phyloP scores from a whole-genome alignment of 768 basidiomycete genomes.

The Lentinus brumalis region DNA sequence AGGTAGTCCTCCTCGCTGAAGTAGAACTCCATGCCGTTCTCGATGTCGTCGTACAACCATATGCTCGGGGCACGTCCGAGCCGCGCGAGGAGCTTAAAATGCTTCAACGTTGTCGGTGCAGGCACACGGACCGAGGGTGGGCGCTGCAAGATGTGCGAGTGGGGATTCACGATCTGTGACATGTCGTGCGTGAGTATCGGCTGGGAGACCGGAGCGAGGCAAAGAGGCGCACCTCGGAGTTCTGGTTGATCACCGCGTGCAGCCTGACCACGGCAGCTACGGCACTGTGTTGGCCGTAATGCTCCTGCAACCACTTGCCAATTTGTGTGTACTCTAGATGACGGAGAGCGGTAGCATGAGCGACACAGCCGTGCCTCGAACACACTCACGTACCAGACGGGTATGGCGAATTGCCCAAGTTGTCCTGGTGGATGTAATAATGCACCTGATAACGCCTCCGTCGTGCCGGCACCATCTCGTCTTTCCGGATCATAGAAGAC shows the following conservation, averaged over 20 bases:
- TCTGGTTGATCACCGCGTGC: conserved; percentile 73
- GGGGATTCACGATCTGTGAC: conserved; percentile 49
- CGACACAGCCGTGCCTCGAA: conserved; percentile 6
- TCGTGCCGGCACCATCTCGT: conserved; percentile 63
- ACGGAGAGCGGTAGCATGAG: neutral
- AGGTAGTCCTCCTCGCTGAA: conserved; percentile 71
- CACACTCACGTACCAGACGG: conserved; percentile 52
- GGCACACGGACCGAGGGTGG: conserved; percentile 25
- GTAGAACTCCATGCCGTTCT: conserved; percentile 68
- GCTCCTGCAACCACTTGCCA: conserved; percentile 59
- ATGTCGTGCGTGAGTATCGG: neutral
- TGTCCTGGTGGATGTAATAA: conserved; percentile 40
- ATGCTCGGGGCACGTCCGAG: conserved; percentile 53
- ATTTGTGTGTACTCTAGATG: conserved; percentile 55
- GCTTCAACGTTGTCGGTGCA: conserved; percentile 74
- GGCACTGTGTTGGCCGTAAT: conserved; percentile 57
- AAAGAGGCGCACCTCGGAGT: conserved; percentile 40
- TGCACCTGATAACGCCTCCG: conserved; percentile 56
- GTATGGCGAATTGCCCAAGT: conserved; percentile 54
- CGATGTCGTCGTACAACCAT: conserved; percentile 59
- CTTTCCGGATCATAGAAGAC: conserved; percentile 71
- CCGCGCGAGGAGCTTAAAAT: conserved; percentile 73
- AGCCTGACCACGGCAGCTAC: conserved; percentile 70
- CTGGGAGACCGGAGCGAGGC: neutral
- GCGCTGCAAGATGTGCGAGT: conserved; percentile 32